A percentile compares a stretch with the other conserved stretches of the same genome.
phyloP scores from a whole-genome alignment of 106 monocot genomes.

The Platanthera guangdongensis region DNA sequence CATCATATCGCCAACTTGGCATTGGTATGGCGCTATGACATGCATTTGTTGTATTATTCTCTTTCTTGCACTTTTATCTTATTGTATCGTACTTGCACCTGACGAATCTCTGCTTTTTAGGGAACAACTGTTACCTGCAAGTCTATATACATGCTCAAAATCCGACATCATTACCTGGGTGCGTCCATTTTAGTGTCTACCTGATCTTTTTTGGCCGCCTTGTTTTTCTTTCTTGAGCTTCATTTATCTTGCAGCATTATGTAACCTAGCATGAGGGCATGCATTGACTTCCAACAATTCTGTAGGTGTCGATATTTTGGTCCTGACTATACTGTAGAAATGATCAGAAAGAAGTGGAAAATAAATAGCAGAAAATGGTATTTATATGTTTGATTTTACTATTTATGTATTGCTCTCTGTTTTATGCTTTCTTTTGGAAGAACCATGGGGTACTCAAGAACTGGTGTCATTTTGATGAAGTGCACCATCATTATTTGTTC shows the following conservation, averaged over 20 bases:
- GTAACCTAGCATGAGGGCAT: neutral
- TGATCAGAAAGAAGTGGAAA: slow-evolving; percentile 36
- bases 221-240: neutral
- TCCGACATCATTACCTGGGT: slow-evolving; percentile 41
- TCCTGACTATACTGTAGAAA: slow-evolving; percentile 17
- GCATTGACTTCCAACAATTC: neutral
- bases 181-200: slow-evolving; percentile 12
- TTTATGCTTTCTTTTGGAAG: neutral
- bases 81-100: neutral
- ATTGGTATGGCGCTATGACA: slow-evolving; percentile 18
- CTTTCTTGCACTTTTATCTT: neutral
- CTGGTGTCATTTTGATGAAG: neutral
- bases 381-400: neutral
- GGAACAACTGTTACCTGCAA: slow-evolving; percentile 30
- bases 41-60: neutral
- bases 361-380: slow-evolving; percentile 48
- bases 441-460: neutral
- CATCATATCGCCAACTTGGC: slow-evolving; percentile 29
- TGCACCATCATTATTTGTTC: neutral
- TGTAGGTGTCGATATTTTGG: slow-evolving; percentile 44
- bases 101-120: slow-evolving; percentile 13
- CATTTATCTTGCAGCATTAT: slow-evolving; percentile 2
- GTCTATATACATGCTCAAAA: slow-evolving; percentile 21
- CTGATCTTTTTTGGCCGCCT: neutral
- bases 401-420: neutral